Conservation (phyloP, 331 rosid species). For the Rosa hybrid region DNA sequence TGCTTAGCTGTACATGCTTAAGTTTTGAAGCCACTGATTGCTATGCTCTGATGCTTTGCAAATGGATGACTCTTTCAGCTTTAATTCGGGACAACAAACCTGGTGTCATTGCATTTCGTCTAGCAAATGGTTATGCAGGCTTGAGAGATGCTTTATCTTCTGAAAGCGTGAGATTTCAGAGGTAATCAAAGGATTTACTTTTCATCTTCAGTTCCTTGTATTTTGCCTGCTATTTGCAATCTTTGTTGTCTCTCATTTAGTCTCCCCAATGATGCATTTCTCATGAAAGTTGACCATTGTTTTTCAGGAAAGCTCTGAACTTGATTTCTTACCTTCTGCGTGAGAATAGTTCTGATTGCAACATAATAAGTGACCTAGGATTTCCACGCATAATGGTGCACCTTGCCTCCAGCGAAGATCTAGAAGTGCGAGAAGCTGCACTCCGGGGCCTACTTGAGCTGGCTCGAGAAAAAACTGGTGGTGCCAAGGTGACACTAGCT, state of each 20-base stretch:
- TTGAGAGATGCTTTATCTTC: constrained; percentile 69
- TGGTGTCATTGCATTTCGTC: constrained; percentile 72
- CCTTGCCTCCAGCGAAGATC: constrained; percentile 73
- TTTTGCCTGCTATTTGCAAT: neutral
- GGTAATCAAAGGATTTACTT: constrained; percentile 43
- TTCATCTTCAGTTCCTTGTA: neutral
- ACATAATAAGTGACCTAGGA: constrained; percentile 59
- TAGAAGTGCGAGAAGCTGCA: constrained; percentile 84
- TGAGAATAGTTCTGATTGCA: constrained; percentile 68
- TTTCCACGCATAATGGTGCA: constrained; percentile 70
- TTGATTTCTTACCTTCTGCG: constrained; percentile 73
- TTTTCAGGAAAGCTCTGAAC: constrained; percentile 88
- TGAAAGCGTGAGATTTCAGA: constrained; percentile 85
- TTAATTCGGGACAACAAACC: constrained; percentile 86
- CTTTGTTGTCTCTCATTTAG: neutral
- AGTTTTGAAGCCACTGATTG: neutral
- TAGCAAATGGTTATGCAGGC: constrained; percentile 85
- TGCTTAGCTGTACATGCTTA: neutral
- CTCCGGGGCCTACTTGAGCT: constrained; percentile 74
- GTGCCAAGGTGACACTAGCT: constrained; percentile 21
- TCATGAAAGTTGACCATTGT: neutral
- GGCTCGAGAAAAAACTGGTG: constrained; percentile 37
- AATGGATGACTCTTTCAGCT: constrained; percentile 50
- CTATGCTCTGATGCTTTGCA: neutral
- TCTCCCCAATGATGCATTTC: neutral